These are phyloP conservation scores for Stagonosporopsis chrysanthemi DNA, from an alignment of 2,329 filamentous ascomycete species.

Conservation along the genomic window DNA sequence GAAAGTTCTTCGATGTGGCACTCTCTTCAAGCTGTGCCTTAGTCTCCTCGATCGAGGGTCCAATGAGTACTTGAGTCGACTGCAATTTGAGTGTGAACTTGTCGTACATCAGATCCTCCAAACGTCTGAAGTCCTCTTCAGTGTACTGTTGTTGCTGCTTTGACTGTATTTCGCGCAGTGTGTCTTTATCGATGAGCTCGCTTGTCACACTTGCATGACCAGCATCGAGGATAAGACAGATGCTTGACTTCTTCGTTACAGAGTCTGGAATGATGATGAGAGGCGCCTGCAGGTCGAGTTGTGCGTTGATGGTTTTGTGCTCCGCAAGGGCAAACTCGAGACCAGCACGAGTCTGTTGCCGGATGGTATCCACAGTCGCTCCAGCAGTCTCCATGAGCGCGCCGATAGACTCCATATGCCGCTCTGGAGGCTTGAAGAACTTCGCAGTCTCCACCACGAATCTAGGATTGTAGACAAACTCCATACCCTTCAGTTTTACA, in stretches of 20 bases:
- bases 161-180: constrained; percentile 84
- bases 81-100: constrained; percentile 92
- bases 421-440: constrained; percentile 95
- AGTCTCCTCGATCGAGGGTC: constrained; percentile 88
- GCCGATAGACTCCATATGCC: constrained; percentile 97
- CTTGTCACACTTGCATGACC: constrained; percentile 95
- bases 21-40: constrained; percentile 78
- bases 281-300: constrained; percentile 92
- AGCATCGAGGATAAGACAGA: constrained; percentile 93
- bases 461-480: constrained; percentile 96
- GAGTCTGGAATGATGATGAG: constrained; percentile 96
- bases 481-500: constrained; percentile 91
- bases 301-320: constrained; percentile 97
- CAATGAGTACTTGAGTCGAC: constrained; percentile 94
- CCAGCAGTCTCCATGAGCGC: constrained; percentile 95
- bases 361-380: constrained; percentile 91
- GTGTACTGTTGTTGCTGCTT: constrained; percentile 90
- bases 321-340: constrained; percentile 96
- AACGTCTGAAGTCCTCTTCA: constrained; percentile 83
- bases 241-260: constrained; percentile 79
- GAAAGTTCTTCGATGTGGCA: constrained; percentile 74
- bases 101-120: constrained; percentile 97
- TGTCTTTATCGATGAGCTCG: constrained; percentile 90
- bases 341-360: constrained; percentile 94
- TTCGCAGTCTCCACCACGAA: constrained; percentile 90